Conservation (phyloP, 2,329 filamentous ascomycete species). For the Decorospora gaudefroyi region DNA sequence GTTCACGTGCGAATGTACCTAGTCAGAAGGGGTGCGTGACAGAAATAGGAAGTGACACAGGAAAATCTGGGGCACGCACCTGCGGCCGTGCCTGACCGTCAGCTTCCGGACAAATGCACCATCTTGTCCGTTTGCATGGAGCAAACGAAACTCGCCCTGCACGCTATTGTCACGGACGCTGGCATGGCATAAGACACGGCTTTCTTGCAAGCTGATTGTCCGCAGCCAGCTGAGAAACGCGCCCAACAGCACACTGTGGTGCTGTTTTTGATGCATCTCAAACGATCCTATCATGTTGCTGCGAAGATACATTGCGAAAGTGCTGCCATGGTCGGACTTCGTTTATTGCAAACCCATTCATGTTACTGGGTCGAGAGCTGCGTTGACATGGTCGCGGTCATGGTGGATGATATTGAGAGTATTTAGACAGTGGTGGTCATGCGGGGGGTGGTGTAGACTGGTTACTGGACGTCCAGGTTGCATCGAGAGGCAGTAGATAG, state of each 20-base stretch:
- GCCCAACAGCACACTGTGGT: constrained; percentile 1
- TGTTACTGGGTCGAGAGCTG: constrained; percentile 32
- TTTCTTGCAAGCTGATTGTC: constrained; percentile 1
- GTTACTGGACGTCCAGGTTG: constrained; percentile 45
- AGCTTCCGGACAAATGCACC: constrained; percentile 15
- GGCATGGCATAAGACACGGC: constrained; percentile 12
- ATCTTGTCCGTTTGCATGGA: constrained; percentile 13
- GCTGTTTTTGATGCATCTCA: constrained; percentile 4
- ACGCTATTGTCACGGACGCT: constrained; percentile 23
- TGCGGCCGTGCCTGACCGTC: constrained; percentile 22
- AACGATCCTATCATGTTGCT: constrained; percentile 16
- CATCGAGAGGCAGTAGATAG: constrained; percentile 48
- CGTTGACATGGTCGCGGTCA: constrained; percentile 37
- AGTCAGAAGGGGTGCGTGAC: constrained; percentile 11
- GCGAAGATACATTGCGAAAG: constrained; percentile 28
- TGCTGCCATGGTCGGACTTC: constrained; percentile 29
- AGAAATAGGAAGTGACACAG: constrained; percentile 25
- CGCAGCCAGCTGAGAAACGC: constrained; percentile 5
- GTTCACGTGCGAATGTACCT: neutral
- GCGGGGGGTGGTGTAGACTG: constrained; percentile 45
- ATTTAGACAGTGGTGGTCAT: constrained; percentile 44
- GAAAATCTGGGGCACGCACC: constrained; percentile 36
- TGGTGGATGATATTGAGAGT: constrained; percentile 42
- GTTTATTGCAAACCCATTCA: constrained; percentile 32
- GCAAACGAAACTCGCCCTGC: constrained; percentile 15